These are phyloP conservation scores for Fraxinus anomala DNA, from an alignment of 257 asterid species.

Conservation along the genomic window DNA sequence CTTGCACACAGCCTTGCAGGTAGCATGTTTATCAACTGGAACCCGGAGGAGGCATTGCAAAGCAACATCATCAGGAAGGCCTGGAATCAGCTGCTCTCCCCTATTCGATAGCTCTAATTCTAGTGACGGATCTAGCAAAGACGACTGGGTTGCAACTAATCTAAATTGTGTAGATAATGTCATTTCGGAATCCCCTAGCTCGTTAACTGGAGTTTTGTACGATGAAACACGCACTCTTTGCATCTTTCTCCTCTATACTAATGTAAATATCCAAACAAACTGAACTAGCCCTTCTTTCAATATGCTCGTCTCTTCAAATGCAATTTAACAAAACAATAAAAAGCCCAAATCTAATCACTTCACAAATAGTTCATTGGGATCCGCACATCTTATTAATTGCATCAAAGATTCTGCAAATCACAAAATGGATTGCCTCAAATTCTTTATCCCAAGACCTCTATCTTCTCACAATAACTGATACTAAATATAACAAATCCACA, in stretches of 20 bases:
- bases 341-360: neutral
- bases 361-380: slow-evolving; percentile 1
- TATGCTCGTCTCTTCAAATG: neutral
- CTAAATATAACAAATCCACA: neutral
- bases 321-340: slow-evolving; percentile 4
- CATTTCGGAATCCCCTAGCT: slow-evolving; percentile 45
- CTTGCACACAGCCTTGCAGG: slow-evolving; percentile 60
- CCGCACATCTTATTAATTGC: neutral
- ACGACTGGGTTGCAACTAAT: slow-evolving; percentile 32
- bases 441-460: neutral
- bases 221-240: slow-evolving; percentile 47
- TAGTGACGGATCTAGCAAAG: slow-evolving; percentile 39
- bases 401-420: slow-evolving; percentile 14
- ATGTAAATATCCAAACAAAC: slow-evolving; percentile 3
- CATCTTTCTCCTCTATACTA: slow-evolving; percentile 14
- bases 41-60: slow-evolving; percentile 84
- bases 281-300: slow-evolving; percentile 5
- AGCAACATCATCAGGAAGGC: slow-evolving; percentile 93
- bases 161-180: slow-evolving; percentile 54
- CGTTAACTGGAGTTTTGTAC: slow-evolving; percentile 45
- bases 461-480: no score
- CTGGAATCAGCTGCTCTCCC: slow-evolving; percentile 75
- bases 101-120: slow-evolving; percentile 46
- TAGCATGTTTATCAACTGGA: slow-evolving; percentile 59
- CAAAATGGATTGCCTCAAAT: neutral